Base-by-base conservation (phyloP, 2,329 filamentous ascomycete species). In the Calonectria montana region DNA sequence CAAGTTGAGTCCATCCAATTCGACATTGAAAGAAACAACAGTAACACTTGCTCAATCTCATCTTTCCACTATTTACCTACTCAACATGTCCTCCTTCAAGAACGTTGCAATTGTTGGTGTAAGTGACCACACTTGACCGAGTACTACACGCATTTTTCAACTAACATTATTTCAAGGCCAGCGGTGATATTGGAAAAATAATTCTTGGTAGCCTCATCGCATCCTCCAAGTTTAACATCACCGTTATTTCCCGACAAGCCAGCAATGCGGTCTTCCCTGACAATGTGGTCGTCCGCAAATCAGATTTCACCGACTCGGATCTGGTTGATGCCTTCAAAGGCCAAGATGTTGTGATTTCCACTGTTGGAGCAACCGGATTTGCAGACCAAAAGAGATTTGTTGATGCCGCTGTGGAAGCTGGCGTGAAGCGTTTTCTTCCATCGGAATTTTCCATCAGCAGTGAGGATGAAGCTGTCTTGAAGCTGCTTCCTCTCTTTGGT, bases 371-470 rank as follows among this genome's bases (percentile, higher is more conserved):
- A 8, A 48, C 72, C 10, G 69, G 67, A 15, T 62, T 75, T 5
- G 87, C 90, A 69, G 81, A 82, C 21, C 89, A 91, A 73, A 81
- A 82, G 37, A 83, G 82, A 35, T 79, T 90, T 71, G 86, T 90
- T 48, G 86, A 90, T 65, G 89, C 88, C 1, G 85, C 88, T 25
- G 82, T 88, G 27, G 82, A 83, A 8, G 88, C 88, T 8, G 87
- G 88, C 9, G 88, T 91, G 7, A 84, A 87, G 74, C 84, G 87
- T 25, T 89, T 90, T 79, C 81, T 91, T 27, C 88, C 88, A 5
- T 86, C 86, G 4, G 89, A 91, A 70, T 91, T 86, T 62, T 75
- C 69, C n/a, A 74, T 74, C 37, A 83, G 80, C 13, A 81, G 81
- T 79, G 77, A 82, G 13, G 66, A 77, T 41, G 69, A 73, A 10